Base-by-base conservation (phyloP, 2,329 filamentous ascomycete species). In the Microsporum audouinii region DNA sequence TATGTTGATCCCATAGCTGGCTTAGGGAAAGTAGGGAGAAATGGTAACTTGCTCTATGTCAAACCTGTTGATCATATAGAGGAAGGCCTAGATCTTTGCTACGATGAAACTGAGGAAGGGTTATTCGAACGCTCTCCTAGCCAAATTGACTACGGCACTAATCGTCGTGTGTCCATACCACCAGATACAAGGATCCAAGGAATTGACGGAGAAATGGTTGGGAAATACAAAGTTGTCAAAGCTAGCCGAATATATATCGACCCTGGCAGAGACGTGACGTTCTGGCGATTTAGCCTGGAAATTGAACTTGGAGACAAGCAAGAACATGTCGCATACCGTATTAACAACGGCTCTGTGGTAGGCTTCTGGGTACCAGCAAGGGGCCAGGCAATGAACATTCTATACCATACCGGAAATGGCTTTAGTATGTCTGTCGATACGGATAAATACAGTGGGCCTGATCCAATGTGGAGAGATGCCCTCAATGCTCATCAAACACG, bases 331-430 rank as follows among this genome's bases (percentile, higher is more conserved):
- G 92, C 91, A 0, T 99, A 99, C 74, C 88, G 91, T 60, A 95
- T 99, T 77, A 99, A 99, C 70, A 82, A 87, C 55, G 92, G 94
- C 0, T 91, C 92, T 4, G 84, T 89, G 1, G 85, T 89, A 59
- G 89, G 88, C 1, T 99, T 99, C 72, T 99, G 94, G 92, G 90
- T 99, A 0, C 94, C 95, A 3, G 88, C 87, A 36, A 83, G 81
- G 57, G 87, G 85, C 14, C 82, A 95, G 71, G 84, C 88, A 1
- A 99, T 99, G 94, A 96, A 97, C 76, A 89, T 96, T 71, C 96
- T 97, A 91, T 99, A 96, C 76, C 84, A 97, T 77, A 96, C 88
- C 71, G 96, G 94, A 78, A 99, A 99, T 72, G 94, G 95, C 1
- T 99, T 99, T 78, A 92, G 89, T 67, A 73, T 87, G 58, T 87